phyloP scores from a whole-genome alignment of 257 asterid genomes.

The Nicotiana tabacum region DNA sequence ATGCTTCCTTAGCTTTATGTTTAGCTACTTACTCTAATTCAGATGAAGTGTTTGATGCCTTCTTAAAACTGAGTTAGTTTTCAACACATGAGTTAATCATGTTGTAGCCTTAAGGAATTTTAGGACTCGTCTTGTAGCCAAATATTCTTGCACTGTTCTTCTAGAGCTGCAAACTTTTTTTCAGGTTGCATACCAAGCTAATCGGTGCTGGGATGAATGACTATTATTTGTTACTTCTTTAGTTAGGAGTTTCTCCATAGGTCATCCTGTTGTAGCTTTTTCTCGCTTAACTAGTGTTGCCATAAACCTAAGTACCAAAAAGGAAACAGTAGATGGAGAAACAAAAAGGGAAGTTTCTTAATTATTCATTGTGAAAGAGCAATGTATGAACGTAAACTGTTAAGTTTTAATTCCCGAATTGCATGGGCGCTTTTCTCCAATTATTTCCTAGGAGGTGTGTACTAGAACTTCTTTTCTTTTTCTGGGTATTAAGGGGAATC shows the following conservation, averaged over 20 bases:
- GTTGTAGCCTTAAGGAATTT: not conserved
- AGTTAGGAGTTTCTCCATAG: not conserved
- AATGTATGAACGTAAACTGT: not conserved
- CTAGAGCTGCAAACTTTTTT: not conserved
- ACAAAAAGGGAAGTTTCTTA: not conserved
- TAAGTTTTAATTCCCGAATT: not conserved
- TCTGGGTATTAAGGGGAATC: not conserved
- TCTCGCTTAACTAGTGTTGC: not conserved
- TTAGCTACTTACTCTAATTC: not conserved
- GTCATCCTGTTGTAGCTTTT: not conserved
- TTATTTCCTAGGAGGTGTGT: not conserved
- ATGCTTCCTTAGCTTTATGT: not conserved
- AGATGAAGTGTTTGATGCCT: not conserved
- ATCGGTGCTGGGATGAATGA: not conserved
- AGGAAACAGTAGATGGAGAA: not conserved
- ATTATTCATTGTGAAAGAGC: not conserved
- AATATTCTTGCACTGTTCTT: not conserved
- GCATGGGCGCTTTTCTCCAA: slow-evolving; percentile 2
- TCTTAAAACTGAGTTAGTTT: not conserved
- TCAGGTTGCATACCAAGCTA: not conserved
- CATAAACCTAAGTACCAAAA: not conserved
- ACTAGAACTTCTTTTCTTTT: not conserved
- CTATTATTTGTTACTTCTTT: not conserved
- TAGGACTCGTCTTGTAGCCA: not conserved
- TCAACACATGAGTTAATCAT: not conserved